phyloP scores from a whole-genome alignment of 2,329 filamentous ascomycete species.

The Claviceps paspali region DNA sequence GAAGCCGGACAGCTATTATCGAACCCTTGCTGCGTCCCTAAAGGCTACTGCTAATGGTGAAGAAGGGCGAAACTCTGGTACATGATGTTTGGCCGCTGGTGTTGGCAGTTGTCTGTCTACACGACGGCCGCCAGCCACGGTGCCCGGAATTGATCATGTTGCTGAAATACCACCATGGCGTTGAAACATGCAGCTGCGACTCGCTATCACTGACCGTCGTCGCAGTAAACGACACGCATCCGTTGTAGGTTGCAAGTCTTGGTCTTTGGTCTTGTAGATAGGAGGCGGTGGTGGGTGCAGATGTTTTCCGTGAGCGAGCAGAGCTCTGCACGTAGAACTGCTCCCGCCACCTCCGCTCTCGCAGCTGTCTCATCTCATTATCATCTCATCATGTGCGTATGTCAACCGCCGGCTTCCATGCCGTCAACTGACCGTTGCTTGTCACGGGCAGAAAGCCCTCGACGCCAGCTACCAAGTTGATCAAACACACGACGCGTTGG shows the following conservation, averaged over 20 bases:
- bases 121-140: not conserved
- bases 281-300: too few relatives aligned
- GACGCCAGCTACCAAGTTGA: too few relatives aligned
- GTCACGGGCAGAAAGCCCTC: too few relatives aligned
- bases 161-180: not conserved
- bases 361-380: not conserved
- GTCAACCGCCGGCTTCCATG: not conserved
- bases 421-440: too few relatives aligned
- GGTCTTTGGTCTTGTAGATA: too few relatives aligned
- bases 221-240: too few relatives aligned
- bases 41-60: too few relatives aligned
- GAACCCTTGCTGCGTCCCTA: not conserved
- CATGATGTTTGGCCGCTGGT: not conserved
- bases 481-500: too few relatives aligned
- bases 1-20: not conserved
- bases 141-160: not conserved
- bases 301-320: not conserved
- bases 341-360: not conserved
- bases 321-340: not conserved
- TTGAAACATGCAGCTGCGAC: conserved; percentile 1
- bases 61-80: too few relatives aligned
- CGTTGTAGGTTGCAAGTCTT: not conserved
- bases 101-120: not conserved
- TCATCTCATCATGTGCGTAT: not conserved
- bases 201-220: too few relatives aligned